phyloP scores from a whole-genome alignment of 2,329 filamentous ascomycete genomes.

The Phyllosticta capitalensis region DNA sequence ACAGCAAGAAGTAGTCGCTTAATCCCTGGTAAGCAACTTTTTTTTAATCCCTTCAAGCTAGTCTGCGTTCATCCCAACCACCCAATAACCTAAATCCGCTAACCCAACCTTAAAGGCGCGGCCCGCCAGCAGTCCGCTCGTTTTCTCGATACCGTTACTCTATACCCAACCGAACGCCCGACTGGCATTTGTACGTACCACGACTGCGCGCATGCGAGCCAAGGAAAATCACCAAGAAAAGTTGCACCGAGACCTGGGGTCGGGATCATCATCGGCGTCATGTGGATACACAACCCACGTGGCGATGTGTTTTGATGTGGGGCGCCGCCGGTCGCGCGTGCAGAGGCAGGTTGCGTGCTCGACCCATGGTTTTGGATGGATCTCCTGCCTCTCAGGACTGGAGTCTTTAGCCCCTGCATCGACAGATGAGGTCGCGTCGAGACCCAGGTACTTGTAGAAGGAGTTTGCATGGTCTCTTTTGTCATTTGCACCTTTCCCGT shows the following conservation, averaged over 20 bases:
- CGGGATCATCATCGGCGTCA: neutral
- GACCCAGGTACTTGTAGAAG: neutral
- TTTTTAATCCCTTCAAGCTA: neutral
- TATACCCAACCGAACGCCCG: neutral
- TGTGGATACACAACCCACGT: neutral
- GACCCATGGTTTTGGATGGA: neutral
- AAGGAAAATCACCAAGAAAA: neutral
- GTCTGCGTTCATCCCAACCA: neutral
- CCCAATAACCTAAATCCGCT: neutral
- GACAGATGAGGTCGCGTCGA: neutral
- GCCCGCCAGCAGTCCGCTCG: neutral
- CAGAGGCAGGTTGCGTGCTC: neutral
- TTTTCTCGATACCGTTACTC: neutral
- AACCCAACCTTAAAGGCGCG: neutral
- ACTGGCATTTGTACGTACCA: neutral
- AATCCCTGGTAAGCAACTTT: neutral
- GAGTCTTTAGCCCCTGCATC: neutral
- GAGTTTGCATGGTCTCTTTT: neutral
- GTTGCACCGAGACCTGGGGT: neutral
- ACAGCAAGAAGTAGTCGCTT: conserved; percentile 15
- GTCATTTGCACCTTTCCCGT: neutral
- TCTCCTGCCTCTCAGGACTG: neutral
- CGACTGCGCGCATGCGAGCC: neutral
- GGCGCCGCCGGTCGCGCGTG: neutral
- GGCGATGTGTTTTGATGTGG: neutral